Conservation (phyloP, 495 filamentous ascomycete genomes). For the Trichoderma virens region DNA sequence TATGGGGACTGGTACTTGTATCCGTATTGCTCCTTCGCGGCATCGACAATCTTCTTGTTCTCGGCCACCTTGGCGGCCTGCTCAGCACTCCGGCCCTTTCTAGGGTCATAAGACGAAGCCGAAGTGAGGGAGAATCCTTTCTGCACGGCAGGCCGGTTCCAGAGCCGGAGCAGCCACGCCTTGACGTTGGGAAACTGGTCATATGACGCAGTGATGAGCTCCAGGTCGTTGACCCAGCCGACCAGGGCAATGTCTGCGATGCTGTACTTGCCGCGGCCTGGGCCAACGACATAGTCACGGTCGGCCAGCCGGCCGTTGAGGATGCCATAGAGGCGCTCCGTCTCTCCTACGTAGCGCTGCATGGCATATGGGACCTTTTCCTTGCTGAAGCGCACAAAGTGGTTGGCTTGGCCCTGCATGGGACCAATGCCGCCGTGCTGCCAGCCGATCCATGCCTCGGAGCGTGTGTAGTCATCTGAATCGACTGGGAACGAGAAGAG, state of each 20-base stretch:
- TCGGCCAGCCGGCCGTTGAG: conserved; percentile 58
- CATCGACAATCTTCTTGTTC: conserved; percentile 19
- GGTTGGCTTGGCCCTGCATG: conserved; percentile 82
- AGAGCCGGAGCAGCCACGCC: conserved; percentile 57
- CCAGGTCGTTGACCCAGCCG: conserved; percentile 50
- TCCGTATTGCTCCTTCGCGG: conserved; percentile 29
- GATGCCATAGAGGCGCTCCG: conserved; percentile 67
- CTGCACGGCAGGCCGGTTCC: conserved; percentile 53
- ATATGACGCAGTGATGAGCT: conserved; percentile 55
- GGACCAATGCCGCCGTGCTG: conserved; percentile 63
- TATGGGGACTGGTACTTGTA: conserved; percentile 33
- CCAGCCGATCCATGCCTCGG: conserved; percentile 56
- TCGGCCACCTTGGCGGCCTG: conserved; percentile 19
- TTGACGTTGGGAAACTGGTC: conserved; percentile 59
- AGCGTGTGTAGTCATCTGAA: conserved; percentile 59
- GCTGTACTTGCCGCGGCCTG: conserved; percentile 51
- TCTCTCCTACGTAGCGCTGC: conserved; percentile 71
- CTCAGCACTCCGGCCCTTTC: conserved; percentile 17
- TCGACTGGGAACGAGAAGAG: conserved; percentile 68
- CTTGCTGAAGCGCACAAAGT: conserved; percentile 69
- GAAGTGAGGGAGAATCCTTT: conserved; percentile 63
- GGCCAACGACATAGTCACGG: conserved; percentile 58
- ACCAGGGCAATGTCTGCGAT: conserved; percentile 73
- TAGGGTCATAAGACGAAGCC: not conserved
- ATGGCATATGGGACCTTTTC: conserved; percentile 72